Conservation (phyloP, 768 basidiomycete genomes). For the Xerocomellus dryophilus region DNA sequence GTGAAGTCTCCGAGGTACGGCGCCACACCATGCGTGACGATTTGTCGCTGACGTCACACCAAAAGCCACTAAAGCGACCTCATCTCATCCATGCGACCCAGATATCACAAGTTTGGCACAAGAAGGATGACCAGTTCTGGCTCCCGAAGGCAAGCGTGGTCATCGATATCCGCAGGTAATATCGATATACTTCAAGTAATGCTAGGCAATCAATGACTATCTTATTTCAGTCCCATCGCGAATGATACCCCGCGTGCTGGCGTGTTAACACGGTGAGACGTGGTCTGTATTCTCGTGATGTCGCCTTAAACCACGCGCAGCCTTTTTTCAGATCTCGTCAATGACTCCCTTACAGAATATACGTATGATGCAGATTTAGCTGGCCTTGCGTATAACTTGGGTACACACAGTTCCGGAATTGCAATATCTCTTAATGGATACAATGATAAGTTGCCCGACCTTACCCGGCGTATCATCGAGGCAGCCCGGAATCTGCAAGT, state of each 20-base stretch:
- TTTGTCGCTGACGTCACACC: constrained; percentile 1
- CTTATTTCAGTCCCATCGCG: constrained; percentile 47
- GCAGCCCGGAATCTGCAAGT: constrained; percentile 63
- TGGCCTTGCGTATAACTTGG: constrained; percentile 73
- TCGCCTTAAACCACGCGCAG: constrained; percentile 34
- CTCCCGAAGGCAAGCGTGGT: constrained; percentile 82
- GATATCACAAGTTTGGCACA: constrained; percentile 84
- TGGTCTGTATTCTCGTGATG: not conserved
- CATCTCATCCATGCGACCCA: constrained; percentile 70
- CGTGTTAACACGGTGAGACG: constrained; percentile 65
- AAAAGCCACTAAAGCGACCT: constrained; percentile 72
- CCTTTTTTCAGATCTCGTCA: constrained; percentile 80
- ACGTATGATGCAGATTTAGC: constrained; percentile 92
- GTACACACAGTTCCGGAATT: constrained; percentile 61
- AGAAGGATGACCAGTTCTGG: constrained; percentile 97
- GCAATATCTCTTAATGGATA: constrained; percentile 75
- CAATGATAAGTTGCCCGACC: constrained; percentile 83
- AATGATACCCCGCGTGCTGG: constrained; percentile 63
- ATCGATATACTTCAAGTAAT: not conserved
- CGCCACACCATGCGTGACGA: not conserved
- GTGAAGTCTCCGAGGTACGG: constrained; percentile 58
- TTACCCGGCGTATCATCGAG: constrained; percentile 69
- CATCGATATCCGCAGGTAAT: constrained; percentile 73
- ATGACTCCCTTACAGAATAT: constrained; percentile 86
- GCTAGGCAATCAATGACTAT: not conserved